Base-by-base conservation (phyloP, 352 stramenopile genomes). In the Globisporangium carolinianum region DNA sequence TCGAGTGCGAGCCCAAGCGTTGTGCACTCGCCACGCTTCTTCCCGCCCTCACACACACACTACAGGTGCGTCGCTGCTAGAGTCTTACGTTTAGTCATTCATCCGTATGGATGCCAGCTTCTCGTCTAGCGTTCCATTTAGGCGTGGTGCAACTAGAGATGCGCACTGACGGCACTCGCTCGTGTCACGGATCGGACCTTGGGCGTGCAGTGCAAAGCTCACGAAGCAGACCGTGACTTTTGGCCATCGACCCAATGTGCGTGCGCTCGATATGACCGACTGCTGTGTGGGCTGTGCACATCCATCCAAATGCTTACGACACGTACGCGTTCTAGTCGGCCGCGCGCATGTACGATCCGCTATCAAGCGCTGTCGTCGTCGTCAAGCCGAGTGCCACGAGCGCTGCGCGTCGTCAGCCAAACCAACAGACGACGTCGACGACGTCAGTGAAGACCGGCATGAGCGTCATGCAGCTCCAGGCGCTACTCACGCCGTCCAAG, bases 331-430 rank as follows among this genome's bases (percentile, higher is more conserved):
- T 32, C 24, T 32, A 32, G 76, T 91, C 83, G 6, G 83, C 80
- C 0, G 73, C 80, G 2, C 73, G 80, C 11, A 82, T 90, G 75
- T 93, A 88, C 55, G 69, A 89, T 37, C 79, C 81, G 5, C 47
- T 83, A 8, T 87, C 75, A 36, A 76, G 72, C 24, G 24, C 24
- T 49, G 57, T 51, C 4, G 61, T 79, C 12, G 64, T 74, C 7
- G 49, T 55, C 18, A 55, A 61, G 61, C 48, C 15, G 35, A 66
- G 58, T 15, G 66, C 9, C 14, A 55, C 67, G 41, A 62, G 46
- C 32, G 42, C 51, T 8, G 51, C 52, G 6, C 17, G 32, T 3
- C 49, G 24, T 32, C 24, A 32, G 24, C 24, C 24, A 32, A 32
- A 32, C 24, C 1, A 32, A 32, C 24, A 32, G 24, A 32, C 36